These are phyloP conservation scores for Medicago ruthenica DNA, from an alignment of 306 rosid species.

Conservation along the genomic window DNA sequence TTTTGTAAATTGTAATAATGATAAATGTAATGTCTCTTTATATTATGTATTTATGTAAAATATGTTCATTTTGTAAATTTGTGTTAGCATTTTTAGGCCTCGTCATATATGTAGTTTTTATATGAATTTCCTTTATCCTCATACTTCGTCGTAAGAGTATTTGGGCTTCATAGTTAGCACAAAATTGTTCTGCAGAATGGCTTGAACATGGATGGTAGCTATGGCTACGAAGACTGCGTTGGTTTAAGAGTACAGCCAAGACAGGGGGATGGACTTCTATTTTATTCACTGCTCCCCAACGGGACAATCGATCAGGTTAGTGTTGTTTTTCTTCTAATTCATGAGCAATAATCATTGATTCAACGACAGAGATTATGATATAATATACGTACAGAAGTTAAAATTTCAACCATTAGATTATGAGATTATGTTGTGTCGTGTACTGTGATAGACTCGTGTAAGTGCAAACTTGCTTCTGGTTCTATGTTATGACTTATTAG, in stretches of 20 bases:
- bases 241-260: constrained; percentile 86
- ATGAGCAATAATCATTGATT: background rate
- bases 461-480: constrained; percentile 29
- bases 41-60: background rate
- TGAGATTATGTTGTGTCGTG: background rate
- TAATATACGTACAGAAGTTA: background rate
- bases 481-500: constrained; percentile 33
- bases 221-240: constrained; percentile 55
- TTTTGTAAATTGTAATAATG: background rate
- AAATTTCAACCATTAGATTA: background rate
- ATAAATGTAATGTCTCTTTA: background rate
- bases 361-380: background rate
- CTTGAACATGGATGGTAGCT: constrained; percentile 64
- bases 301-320: constrained; percentile 81
- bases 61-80: background rate
- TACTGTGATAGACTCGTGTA: background rate
- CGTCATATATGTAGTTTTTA: background rate
- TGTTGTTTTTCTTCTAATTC: constrained; percentile 34
- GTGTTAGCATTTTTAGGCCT: background rate
- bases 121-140: background rate
- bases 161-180: constrained; percentile 1
- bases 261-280: constrained; percentile 84
- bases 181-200: constrained; percentile 64
- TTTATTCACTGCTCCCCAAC: constrained; percentile 76
- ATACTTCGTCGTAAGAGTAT: background rate